Percentiles rank a stretch among this genome's conserved stretches.
Conservation (phyloP, 306 rosid genomes). For the Begonia peltatifolia region DNA sequence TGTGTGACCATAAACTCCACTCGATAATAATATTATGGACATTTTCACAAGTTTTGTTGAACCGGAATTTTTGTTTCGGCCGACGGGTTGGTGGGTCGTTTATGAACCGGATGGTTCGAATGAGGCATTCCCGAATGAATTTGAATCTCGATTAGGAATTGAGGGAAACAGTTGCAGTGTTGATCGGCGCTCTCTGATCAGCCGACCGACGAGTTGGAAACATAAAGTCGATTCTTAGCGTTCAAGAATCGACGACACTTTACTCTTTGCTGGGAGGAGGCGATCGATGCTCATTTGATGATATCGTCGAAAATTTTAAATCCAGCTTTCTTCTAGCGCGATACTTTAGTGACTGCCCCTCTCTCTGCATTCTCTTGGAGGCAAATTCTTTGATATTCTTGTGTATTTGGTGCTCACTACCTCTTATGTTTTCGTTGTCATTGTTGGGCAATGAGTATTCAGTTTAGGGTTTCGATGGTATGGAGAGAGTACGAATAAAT, state of each 20-base stretch:
- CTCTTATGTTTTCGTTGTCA: background rate
- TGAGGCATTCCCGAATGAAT: too few relatives aligned
- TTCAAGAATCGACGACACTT: slow-evolving; percentile 45
- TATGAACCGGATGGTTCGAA: too few relatives aligned
- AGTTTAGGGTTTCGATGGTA: too few relatives aligned
- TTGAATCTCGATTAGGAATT: too few relatives aligned
- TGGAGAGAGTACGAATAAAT: too few relatives aligned
- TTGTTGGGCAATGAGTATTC: too few relatives aligned
- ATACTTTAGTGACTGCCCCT: slow-evolving; percentile 55
- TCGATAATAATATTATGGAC: too few relatives aligned
- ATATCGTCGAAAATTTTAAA: slow-evolving; percentile 51
- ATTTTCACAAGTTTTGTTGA: too few relatives aligned
- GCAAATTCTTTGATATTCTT: slow-evolving; percentile 8
- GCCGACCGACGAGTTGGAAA: slow-evolving; percentile 6
- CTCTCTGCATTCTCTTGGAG: slow-evolving; percentile 54
- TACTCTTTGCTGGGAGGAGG: slow-evolving; percentile 38
- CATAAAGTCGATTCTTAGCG: slow-evolving; percentile 30
- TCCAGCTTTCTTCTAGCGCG: slow-evolving; percentile 31
- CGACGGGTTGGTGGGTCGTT: too few relatives aligned
- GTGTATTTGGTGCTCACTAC: background rate
- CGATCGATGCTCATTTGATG: slow-evolving; percentile 42
- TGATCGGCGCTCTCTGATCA: background rate
- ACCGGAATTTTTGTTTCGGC: too few relatives aligned
- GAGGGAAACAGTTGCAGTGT: background rate
- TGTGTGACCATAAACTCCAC: too few relatives aligned